phyloP scores from a whole-genome alignment of 805 yeast genomes.

The Pichia nakasei region DNA sequence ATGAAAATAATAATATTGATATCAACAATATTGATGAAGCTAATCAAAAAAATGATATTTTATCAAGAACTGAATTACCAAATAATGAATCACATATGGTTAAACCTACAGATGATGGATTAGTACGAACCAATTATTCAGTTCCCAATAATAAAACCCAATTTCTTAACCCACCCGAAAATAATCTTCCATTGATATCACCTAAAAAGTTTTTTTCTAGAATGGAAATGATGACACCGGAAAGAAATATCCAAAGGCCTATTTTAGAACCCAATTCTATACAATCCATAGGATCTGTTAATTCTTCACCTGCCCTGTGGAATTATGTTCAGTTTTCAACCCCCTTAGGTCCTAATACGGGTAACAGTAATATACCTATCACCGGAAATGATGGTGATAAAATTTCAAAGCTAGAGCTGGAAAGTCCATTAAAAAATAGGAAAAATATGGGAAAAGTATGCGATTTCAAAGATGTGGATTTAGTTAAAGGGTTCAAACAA shows the following conservation, averaged over 20 bases:
- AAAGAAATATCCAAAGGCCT: slow-evolving; percentile 35
- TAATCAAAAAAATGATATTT: background rate
- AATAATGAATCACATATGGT: background rate
- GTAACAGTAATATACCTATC: background rate
- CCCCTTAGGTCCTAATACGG: slow-evolving; percentile 22
- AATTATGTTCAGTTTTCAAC: slow-evolving; percentile 70
- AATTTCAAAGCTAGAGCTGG: slow-evolving; percentile 19
- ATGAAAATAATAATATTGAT: background rate
- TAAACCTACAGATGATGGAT: background rate
- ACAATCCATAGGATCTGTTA: slow-evolving; percentile 35
- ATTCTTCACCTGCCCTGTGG: slow-evolving; percentile 88
- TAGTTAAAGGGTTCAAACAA: slow-evolving; percentile 37
- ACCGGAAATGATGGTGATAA: slow-evolving; percentile 3
- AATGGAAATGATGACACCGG: slow-evolving; percentile 60
- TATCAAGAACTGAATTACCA: no score
- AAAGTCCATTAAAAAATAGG: slow-evolving; percentile 23
- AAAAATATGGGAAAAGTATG: slow-evolving; percentile 24
- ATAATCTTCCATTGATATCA: slow-evolving; percentile 2
- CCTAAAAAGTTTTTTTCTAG: slow-evolving; percentile 36
- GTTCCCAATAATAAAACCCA: background rate
- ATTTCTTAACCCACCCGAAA: background rate
- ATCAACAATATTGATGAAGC: background rate
- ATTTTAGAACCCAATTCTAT: slow-evolving; percentile 21
- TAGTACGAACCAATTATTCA: slow-evolving; percentile 2
- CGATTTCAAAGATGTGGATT: slow-evolving; percentile 38